Base-by-base conservation (phyloP, 2,329 filamentous ascomycete species). In the Camillea tinctor region DNA sequence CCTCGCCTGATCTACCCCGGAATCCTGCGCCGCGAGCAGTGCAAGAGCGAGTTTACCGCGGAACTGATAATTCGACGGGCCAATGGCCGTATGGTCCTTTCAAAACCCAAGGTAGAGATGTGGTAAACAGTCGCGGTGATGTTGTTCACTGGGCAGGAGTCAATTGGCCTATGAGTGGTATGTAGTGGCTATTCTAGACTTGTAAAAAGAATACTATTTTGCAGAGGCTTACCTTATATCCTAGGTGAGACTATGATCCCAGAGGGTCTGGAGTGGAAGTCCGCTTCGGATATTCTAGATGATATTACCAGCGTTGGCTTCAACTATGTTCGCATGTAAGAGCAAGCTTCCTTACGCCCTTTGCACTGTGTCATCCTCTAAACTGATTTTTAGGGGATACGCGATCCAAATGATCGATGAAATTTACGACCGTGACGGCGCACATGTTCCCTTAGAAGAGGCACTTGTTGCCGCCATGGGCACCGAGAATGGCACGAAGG, bases 341-440 rank as follows among this genome's bases (percentile, higher is more conserved):
- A 50, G 36, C 13, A 15, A 17, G 13, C 15, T 44, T 44, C 17
- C 36, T n/a, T 6, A 44, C 17, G 36, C 36, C 13, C 5, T 6
- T n/a, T n/a, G 6, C 17, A 6, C 2, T 6, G 13, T 13, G 17
- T 44, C 36, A 44, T 17, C 17, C 36, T 7, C 36, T 44, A 44
- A 44, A 15, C 13, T n/a, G 15, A 7, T 48, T 19, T 19, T 40
- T n/a, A 72, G 69, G 69, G 82, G 81, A 3, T 85, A 81, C 61
- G 81, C 82, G 0, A 84, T 82, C 60, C 77, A 85, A 64, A 84
- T 85, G 82, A 71, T 86, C 50, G 82, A 85, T 64, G 74, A 80
- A 60, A 74, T 79, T 54, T 73, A 75, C 58, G 74, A 76, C 21
- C 71, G 71, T 19, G 70, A 71, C 23, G 76, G 76, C 22, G 71